These are phyloP conservation scores for Wickerhamiella brachini DNA, from an alignment of 805 yeast species.

Conservation along the genomic window DNA sequence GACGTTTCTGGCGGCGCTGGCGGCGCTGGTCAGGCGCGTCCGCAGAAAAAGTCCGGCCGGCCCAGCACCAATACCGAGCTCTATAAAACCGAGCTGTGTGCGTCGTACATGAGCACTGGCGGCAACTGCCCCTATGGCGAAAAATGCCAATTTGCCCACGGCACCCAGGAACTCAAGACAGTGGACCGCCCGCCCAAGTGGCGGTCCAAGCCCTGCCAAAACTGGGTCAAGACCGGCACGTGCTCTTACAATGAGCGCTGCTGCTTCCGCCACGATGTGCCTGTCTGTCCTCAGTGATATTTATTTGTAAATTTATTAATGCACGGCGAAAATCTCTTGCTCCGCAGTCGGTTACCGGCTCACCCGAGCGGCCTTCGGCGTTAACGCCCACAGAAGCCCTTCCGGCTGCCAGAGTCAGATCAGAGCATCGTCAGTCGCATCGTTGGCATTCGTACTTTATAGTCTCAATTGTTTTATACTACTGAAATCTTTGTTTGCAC, in stretches of 20 bases:
- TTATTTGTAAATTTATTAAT: slow-evolving; percentile 2
- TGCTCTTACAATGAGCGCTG: slow-evolving; percentile 88
- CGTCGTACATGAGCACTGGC: slow-evolving; percentile 53
- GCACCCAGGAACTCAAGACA: slow-evolving; percentile 56
- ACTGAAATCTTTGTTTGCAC: too few relatives aligned
- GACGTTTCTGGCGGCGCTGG: background rate
- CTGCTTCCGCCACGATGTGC: slow-evolving; percentile 61
- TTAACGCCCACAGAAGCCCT: too few relatives aligned
- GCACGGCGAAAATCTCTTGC: too few relatives aligned
- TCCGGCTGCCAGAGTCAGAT: too few relatives aligned
- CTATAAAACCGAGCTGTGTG: slow-evolving; percentile 85
- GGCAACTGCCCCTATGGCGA: slow-evolving; percentile 75
- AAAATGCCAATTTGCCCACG: slow-evolving; percentile 93
- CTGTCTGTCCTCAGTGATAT: slow-evolving; percentile 8
- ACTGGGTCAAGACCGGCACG: slow-evolving; percentile 68
- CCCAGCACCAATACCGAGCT: slow-evolving; percentile 41
- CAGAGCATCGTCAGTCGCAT: too few relatives aligned
- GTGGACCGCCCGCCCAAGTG: slow-evolving; percentile 69
- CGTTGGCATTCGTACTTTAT: too few relatives aligned
- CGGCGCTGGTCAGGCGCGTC: background rate
- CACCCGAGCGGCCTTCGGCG: too few relatives aligned
- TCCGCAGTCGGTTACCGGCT: too few relatives aligned
- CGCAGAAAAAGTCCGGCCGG: slow-evolving; percentile 22
- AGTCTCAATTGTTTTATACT: too few relatives aligned
- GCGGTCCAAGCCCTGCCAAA: slow-evolving; percentile 83